Evolutionary conservation across 225 moss, liverwort and hornwort genomes (phyloP), one percentile per base, ranked within the genome.

Genomic region (Physcomitrium patens): DNA sequence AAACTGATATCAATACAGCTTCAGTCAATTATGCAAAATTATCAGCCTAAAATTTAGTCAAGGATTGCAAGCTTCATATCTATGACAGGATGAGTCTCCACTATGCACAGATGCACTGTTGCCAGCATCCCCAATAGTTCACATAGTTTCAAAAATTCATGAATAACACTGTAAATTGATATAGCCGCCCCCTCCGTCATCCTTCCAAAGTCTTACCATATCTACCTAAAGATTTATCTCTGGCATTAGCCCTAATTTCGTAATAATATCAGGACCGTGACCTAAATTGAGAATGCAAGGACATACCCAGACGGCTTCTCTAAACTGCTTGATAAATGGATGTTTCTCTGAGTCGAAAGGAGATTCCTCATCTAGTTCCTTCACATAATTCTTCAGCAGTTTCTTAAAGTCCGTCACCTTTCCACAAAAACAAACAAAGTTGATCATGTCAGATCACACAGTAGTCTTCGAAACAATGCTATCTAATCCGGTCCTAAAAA

Each of bases 301-400:
- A 77, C 48, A 59, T 86, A 94, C 97, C 99, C 99, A 99, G 68
- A 99, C 69, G 78, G 90, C 84, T 75, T 90, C 91, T 54, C 93
- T 87, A 70, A 99, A 99, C 73, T 95, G 95, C 67, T 88, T 83
- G 52, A 75, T 79, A 63, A 82, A 85, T 0, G 70, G 77, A 52
- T 91, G 84, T 6, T 78, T 80, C 42, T 82, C 78, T 42, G 90
- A 84, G 42, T 92, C 86, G 54, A 86, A 93, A 9, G 90, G 84
- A 63, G 82, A 65, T 16, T 73, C 80, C n/a, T 63, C 72, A 1
- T 84, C 68, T 11, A 82, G 69, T 64, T 78, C 82, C 76, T 61
- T 52, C 52, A 85, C 80, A 9, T 70, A 52, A 61, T 82, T 78
- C 61, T 82, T 78, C 11, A 95, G 80, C 49, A 87, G 43, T 54